phyloP scores from a whole-genome alignment of 768 basidiomycete species.

The Imleria badia region DNA sequence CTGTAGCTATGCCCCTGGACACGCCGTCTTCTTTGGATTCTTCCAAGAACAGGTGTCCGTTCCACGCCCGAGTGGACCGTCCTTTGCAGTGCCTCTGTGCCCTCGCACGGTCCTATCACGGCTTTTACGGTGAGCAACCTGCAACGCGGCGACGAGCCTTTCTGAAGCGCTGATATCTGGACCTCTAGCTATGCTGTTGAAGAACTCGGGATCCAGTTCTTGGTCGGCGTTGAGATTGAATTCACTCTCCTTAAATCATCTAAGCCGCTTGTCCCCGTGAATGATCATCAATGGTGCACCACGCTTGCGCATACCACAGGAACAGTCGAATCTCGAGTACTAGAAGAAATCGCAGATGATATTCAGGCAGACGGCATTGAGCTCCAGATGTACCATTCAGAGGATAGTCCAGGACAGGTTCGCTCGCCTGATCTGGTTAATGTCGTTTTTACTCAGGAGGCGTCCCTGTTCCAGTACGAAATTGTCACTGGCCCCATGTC shows the following conservation, averaged over 20 bases:
- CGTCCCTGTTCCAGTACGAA: constrained; percentile 47
- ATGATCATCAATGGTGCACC: constrained; percentile 46
- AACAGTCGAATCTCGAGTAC: constrained; percentile 38
- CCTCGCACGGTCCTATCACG: constrained; percentile 45
- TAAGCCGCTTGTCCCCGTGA: constrained; percentile 44
- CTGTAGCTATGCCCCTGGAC: constrained; percentile 57
- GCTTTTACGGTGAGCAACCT: background rate
- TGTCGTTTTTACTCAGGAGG: background rate
- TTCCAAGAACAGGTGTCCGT: constrained; percentile 58
- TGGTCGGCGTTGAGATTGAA: constrained; percentile 69
- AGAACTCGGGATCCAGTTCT: constrained; percentile 43
- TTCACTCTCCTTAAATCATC: constrained; percentile 62
- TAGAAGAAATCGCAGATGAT: constrained; percentile 59
- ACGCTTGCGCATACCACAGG: constrained; percentile 44
- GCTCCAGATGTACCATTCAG: constrained; percentile 65
- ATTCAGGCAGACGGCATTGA: constrained; percentile 51
- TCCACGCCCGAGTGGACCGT: constrained; percentile 26
- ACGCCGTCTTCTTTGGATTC: constrained; percentile 63
- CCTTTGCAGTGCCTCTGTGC: constrained; percentile 50
- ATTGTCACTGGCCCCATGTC: constrained; percentile 63
- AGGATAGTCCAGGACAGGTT: constrained; percentile 62
- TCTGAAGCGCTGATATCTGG: background rate
- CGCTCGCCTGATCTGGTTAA: background rate
- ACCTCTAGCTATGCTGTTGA: constrained; percentile 33
- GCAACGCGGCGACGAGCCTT: background rate